phyloP scores from a whole-genome alignment of 164 flowering plant species.

The Cinnamomum chago region DNA sequence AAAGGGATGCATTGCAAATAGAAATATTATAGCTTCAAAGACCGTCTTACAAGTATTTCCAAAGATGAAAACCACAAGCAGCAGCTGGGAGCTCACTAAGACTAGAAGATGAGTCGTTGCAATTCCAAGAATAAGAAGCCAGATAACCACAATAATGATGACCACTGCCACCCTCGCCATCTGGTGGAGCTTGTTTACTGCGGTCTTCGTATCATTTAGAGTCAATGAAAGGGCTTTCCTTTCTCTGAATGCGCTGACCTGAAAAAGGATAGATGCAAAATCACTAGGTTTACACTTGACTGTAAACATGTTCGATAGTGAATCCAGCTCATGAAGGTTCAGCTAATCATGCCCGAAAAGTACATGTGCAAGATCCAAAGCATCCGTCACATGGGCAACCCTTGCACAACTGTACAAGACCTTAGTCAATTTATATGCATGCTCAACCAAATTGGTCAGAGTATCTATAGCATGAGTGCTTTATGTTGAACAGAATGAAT shows the following conservation, averaged over 20 bases:
- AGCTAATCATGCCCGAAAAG: not conserved
- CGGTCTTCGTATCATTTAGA: constrained; percentile 61
- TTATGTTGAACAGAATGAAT: not conserved
- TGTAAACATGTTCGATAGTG: not conserved
- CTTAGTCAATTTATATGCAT: no score
- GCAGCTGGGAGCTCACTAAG: constrained; percentile 50
- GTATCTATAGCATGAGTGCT: not conserved
- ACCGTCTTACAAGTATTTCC: constrained; percentile 56
- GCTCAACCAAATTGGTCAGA: not conserved
- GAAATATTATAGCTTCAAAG: constrained; percentile 56
- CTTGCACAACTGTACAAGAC: no score
- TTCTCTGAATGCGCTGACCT: constrained; percentile 58
- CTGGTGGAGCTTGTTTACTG: constrained; percentile 56
- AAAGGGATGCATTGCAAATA: constrained; percentile 57
- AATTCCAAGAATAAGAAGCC: constrained; percentile 50
- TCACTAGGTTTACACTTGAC: no score
- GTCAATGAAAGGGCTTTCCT: constrained; percentile 57
- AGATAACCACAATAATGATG: constrained; percentile 33
- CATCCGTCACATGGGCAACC: not conserved
- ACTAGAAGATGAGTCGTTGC: constrained; percentile 40
- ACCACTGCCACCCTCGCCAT: constrained; percentile 35
- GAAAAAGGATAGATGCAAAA: constrained; percentile 1
- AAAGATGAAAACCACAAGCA: constrained; percentile 49
- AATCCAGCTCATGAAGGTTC: not conserved
- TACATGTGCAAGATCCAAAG: not conserved